phyloP scores from a whole-genome alignment of 495 filamentous ascomycete species.

The Penicillium lividum region DNA sequence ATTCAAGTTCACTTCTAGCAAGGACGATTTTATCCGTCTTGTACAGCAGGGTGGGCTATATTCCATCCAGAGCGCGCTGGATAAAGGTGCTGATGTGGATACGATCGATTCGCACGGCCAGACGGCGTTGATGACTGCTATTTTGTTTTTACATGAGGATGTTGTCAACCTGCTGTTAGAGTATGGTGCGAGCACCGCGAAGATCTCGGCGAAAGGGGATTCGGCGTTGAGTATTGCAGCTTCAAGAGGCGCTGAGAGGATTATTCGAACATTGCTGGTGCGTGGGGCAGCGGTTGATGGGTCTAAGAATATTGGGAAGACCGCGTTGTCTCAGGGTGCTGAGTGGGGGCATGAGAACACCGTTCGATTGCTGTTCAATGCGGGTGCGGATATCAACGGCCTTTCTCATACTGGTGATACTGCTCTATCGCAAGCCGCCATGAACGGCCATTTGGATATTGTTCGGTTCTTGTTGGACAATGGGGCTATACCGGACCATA shows the following conservation, averaged over 20 bases:
- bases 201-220: constrained; percentile 15
- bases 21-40: constrained; percentile 15
- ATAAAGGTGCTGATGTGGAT: constrained; percentile 42
- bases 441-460: constrained; percentile 37
- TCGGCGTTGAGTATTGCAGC: constrained; percentile 39
- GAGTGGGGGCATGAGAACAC: constrained; percentile 33
- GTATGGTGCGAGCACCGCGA: constrained; percentile 26
- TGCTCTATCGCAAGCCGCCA: constrained; percentile 44
- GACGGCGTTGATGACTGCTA: constrained; percentile 41
- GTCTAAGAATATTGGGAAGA: constrained; percentile 5
- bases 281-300: constrained; percentile 25
- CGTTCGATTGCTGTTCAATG: constrained; percentile 41
- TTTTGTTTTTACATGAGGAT: constrained; percentile 19
- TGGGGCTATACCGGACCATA: constrained; percentile 35
- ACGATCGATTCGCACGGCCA: constrained; percentile 30
- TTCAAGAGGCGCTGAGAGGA: constrained; percentile 30
- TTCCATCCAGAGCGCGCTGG: constrained; percentile 20
- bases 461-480: constrained; percentile 39
- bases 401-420: constrained; percentile 33
- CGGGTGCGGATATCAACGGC: constrained; percentile 43
- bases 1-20: constrained; percentile 13
- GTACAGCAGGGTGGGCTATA: constrained; percentile 9
- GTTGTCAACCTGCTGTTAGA: constrained; percentile 30
- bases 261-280: constrained; percentile 32
- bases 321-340: constrained; percentile 31